Conservation (phyloP, 441 rosid species). For the Croton laevigatus region DNA sequence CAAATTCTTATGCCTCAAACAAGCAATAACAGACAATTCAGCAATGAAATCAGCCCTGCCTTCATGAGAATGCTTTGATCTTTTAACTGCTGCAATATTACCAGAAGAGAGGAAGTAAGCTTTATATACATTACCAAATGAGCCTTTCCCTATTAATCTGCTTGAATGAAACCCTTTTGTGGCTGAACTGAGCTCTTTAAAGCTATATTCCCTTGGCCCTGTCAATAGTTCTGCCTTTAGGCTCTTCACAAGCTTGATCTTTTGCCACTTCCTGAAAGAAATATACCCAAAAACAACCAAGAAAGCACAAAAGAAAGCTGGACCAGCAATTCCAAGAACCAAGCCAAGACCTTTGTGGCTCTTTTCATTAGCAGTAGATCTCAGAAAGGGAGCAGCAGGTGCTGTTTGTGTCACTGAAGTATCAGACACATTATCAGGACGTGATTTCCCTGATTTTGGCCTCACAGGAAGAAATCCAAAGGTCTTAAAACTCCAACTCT, state of each 20-base stretch:
- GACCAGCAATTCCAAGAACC: conserved; percentile 74
- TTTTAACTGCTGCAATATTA: conserved; percentile 66
- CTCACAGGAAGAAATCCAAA: conserved; percentile 54
- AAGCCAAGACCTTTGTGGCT: conserved; percentile 49
- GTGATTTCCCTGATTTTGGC: conserved; percentile 41
- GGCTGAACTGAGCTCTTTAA: conserved; percentile 66
- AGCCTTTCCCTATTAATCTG: conserved; percentile 76
- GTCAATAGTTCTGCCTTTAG: conserved; percentile 64
- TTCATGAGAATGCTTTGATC: conserved; percentile 76
- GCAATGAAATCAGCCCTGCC: conserved; percentile 84
- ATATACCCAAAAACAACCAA: conserved; percentile 61
- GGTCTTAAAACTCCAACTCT: conserved; percentile 71
- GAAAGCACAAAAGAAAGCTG: conserved; percentile 62
- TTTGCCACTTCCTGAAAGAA: conserved; percentile 61
- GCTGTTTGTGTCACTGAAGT: conserved; percentile 38
- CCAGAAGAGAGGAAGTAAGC: conserved; percentile 60
- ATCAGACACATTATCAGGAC: conserved; percentile 72
- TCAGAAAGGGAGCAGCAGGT: conserved; percentile 37
- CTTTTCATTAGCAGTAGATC: conserved; percentile 31
- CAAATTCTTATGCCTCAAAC: conserved; percentile 91
- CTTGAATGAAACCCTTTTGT: conserved; percentile 83
- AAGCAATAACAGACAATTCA: conserved; percentile 75
- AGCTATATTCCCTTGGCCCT: conserved; percentile 67
- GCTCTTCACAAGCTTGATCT: conserved; percentile 44
- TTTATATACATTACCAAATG: conserved; percentile 86